Evolutionary conservation across 768 basidiomycete species (phyloP).

Genomic region (Boletus tomentosulus): DNA sequence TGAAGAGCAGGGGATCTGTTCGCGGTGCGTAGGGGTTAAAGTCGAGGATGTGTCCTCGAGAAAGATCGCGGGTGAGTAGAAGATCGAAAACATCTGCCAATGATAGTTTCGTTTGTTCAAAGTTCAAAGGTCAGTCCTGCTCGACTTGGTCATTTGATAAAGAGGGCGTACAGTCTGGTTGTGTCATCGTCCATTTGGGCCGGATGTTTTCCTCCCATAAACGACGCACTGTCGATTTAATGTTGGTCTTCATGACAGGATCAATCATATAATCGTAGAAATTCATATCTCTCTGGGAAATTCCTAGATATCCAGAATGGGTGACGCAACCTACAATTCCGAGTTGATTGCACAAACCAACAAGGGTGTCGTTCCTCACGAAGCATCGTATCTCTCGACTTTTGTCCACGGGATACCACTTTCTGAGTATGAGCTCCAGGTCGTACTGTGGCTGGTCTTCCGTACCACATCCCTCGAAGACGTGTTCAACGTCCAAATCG

Average conservation of each 20-base stretch:
- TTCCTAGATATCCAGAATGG: slow-evolving; percentile 42
- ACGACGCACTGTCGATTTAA: slow-evolving; percentile 45
- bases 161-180: slow-evolving; percentile 58
- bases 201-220: slow-evolving; percentile 73
- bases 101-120: background rate
- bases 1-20: slow-evolving; percentile 87
- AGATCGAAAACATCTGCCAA: slow-evolving; percentile 74
- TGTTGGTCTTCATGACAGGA: slow-evolving; percentile 45
- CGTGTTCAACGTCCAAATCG: slow-evolving; percentile 55
- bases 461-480: slow-evolving; percentile 66
- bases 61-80: slow-evolving; percentile 76
- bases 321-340: background rate
- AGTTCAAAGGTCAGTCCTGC: background rate
- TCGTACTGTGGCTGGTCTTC: slow-evolving; percentile 39
- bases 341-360: slow-evolving; percentile 25
- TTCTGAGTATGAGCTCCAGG: slow-evolving; percentile 82
- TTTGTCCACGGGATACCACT: slow-evolving; percentile 84
- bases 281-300: slow-evolving; percentile 85
- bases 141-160: background rate
- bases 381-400: slow-evolving; percentile 27
- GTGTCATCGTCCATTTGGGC: slow-evolving; percentile 49
- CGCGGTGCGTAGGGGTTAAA: slow-evolving; percentile 84
- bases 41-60: slow-evolving; percentile 78
- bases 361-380: slow-evolving; percentile 56
- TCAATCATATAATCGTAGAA: slow-evolving; percentile 85